Base-by-base conservation (phyloP, 768 basidiomycete genomes). In the Termitomyces titanicus region DNA sequence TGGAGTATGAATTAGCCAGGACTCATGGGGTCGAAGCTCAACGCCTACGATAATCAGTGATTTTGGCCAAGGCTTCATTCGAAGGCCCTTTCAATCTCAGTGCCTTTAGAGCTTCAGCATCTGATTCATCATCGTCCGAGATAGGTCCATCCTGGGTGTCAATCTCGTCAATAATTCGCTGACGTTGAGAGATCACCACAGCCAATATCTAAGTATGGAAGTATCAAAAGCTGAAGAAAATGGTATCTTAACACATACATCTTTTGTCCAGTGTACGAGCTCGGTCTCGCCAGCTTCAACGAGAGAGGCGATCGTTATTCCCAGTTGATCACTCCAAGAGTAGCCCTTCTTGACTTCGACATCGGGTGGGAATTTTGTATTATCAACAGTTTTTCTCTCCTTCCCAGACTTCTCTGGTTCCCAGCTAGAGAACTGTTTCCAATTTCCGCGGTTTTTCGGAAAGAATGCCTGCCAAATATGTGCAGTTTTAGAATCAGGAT, bases 241-340 rank as follows among this genome's bases (percentile, higher is more conserved):
- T 9, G 3, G 10, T 27, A 53, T 22, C 6, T 44, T 17, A 31
- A 47, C 39, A 72, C 89, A 61, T 66, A 94, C 95, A 67, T 91
- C 82, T 63, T 86, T 86, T 45, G 85, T 79, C 90, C 93, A 94
- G 53, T 85, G 81, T 25, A 96, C 80, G 38, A 93, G 74, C 29
- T 79, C 77, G 52, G 72, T 70, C 62, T 88, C 76, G 9, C 79
- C 86, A 15, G 78, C 78, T 47, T 92, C 87, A 9, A 86, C 74
- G 12, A 98, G 79, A 44, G 82, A 79, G 38, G 83, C 84, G 56
- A 97, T 80, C 3, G 85, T 85, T 61, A 98, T 92, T 3, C 90
- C 95, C 45, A 98, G 76, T 68, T 98, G 86, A 64, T 98, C 88
- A 61, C 85, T 92, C 85, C 88, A 89, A 15, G 88, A 84, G 70